Conservation (phyloP, 805 yeast genomes). For the Dipodascus albidus region DNA sequence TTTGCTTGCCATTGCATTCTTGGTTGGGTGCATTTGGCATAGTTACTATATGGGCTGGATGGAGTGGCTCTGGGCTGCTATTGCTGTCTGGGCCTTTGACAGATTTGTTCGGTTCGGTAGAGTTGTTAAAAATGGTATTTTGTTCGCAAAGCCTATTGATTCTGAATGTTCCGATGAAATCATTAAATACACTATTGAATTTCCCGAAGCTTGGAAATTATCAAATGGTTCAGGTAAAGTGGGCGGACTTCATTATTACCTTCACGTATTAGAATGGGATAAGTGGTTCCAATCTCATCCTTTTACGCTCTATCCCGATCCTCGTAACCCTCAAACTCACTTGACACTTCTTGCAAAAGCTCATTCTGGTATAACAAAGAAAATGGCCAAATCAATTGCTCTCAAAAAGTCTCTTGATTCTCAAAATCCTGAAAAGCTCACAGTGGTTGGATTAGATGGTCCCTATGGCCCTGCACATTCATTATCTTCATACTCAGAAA, state of each 20-base stretch:
- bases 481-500: conserved; percentile 28
- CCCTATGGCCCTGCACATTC: conserved; percentile 44
- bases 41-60: conserved; percentile 32
- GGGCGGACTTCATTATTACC: conserved; percentile 40
- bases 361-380: conserved; percentile 13
- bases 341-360: conserved; percentile 10
- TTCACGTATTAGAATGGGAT: conserved; percentile 42
- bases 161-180: conserved; percentile 8
- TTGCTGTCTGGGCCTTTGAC: conserved; percentile 64
- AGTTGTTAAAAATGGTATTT: conserved; percentile 43
- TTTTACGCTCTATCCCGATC: conserved; percentile 34
- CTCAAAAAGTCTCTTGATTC: neutral
- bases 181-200: conserved; percentile 18
- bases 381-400: conserved; percentile 1
- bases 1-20: conserved; percentile 39
- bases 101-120: conserved; percentile 45
- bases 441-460: conserved; percentile 41
- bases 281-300: conserved; percentile 68
- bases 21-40: conserved; percentile 50
- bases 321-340: conserved; percentile 8
- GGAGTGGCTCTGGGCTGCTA: conserved; percentile 40
- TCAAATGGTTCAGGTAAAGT: conserved; percentile 48
- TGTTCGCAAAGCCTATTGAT: conserved; percentile 13
- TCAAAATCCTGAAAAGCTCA: neutral
- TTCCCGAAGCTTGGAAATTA: conserved; percentile 37